These are phyloP conservation scores for Incumbomyces lentus DNA, from an alignment of 2,329 filamentous ascomycete species.

Conservation along the genomic window DNA sequence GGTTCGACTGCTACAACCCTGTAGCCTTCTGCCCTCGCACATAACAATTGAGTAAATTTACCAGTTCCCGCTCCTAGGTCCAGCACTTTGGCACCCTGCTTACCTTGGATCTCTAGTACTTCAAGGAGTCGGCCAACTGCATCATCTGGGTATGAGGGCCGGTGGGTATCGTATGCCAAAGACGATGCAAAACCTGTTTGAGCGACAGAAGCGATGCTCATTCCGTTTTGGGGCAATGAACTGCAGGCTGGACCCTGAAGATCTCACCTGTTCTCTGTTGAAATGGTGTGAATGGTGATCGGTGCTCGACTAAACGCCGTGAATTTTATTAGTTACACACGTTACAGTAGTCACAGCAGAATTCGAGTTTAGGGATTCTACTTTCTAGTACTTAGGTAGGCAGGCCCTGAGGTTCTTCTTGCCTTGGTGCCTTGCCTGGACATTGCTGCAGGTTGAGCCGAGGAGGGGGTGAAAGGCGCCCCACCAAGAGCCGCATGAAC, in stretches of 20 bases:
- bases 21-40: conserved; percentile 48
- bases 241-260: too few relatives aligned
- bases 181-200: conserved; percentile 53
- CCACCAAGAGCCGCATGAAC: background rate
- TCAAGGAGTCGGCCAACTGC: conserved; percentile 50
- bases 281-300: too few relatives aligned
- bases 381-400: too few relatives aligned
- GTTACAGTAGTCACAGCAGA: too few relatives aligned
- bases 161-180: conserved; percentile 53
- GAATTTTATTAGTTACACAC: too few relatives aligned
- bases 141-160: conserved; percentile 54
- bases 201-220: conserved; percentile 20
- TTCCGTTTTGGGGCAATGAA: too few relatives aligned
- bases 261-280: too few relatives aligned
- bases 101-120: conserved; percentile 42
- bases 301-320: too few relatives aligned
- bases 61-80: conserved; percentile 61
- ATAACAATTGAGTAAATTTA: conserved; percentile 57
- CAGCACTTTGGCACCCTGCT: conserved; percentile 41
- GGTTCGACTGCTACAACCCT: conserved; percentile 55
- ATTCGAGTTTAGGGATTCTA: too few relatives aligned
- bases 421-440: too few relatives aligned
- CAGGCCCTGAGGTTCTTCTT: too few relatives aligned
- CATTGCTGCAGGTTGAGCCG: background rate
- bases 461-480: background rate